Conservation (phyloP, 2,329 filamentous ascomycete genomes). For the Neopestalotiopsis rosae region DNA sequence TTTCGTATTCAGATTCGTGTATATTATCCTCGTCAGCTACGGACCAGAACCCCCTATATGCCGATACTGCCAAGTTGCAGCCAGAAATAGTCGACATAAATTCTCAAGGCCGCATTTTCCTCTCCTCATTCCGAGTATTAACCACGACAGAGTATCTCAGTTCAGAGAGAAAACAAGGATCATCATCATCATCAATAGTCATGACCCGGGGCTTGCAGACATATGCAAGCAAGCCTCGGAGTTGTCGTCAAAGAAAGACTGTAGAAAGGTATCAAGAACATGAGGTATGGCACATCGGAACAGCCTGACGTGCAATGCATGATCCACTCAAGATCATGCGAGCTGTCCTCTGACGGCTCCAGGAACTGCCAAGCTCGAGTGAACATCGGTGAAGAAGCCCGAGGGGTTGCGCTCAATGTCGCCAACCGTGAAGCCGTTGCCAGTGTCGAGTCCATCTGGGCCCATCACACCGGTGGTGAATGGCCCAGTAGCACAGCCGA, state of each 20-base stretch:
- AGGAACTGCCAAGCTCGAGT: slow-evolving; percentile 52
- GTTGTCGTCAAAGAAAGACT: background rate
- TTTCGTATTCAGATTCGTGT: no score
- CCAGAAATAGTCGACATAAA: no score
- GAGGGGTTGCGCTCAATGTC: slow-evolving; percentile 56
- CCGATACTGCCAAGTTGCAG: no score
- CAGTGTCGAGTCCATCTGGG: slow-evolving; percentile 35
- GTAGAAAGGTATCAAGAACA: background rate
- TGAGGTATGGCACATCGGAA: background rate
- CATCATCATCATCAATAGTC: background rate
- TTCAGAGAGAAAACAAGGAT: background rate
- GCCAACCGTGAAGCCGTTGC: slow-evolving; percentile 50
- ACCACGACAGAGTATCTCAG: background rate
- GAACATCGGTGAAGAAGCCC: slow-evolving; percentile 58
- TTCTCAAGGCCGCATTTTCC: no score
- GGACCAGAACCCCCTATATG: no score
- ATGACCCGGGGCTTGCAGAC: background rate
- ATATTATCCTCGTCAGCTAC: no score
- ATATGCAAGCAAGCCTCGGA: background rate
- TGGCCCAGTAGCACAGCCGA: slow-evolving; percentile 47
- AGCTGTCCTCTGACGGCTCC: slow-evolving; percentile 60
- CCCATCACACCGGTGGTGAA: slow-evolving; percentile 39
- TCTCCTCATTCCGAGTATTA: background rate
- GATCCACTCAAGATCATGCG: slow-evolving; percentile 17
- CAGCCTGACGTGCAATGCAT: background rate